Evolutionary conservation across 1,139 yeast genomes (phyloP).

Genomic region (Wickerhamomyces sp.): DNA sequence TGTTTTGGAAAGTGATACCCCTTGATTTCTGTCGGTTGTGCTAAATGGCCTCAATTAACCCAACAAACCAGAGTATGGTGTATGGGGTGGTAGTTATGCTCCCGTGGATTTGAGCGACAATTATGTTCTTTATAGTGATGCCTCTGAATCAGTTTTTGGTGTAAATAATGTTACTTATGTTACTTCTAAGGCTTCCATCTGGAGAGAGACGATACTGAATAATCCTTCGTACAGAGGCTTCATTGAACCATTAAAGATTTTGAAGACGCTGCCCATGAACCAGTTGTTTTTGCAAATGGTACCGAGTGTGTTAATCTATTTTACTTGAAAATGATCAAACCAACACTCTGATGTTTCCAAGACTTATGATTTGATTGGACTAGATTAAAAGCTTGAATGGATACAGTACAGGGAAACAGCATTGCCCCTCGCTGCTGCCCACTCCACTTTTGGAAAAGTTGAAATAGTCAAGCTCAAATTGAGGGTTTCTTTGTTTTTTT

Average conservation of each 20-base stretch:
- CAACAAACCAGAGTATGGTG: constrained; percentile 25
- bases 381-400: constrained; percentile 19
- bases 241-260: constrained; percentile 23
- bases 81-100: constrained; percentile 29
- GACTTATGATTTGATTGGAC: constrained; percentile 23
- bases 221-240: constrained; percentile 24
- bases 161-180: constrained; percentile 17
- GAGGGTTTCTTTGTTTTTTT: constrained; percentile 19
- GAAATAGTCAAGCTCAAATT: no score
- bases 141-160: constrained; percentile 23
- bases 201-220: constrained; percentile 25
- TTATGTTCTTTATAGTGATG: constrained; percentile 21
- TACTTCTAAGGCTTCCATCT: constrained; percentile 21
- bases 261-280: constrained; percentile 17
- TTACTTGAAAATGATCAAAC: constrained; percentile 10
- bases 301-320: constrained; percentile 12
- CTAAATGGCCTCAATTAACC: constrained; percentile 28
- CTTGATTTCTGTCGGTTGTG: constrained; percentile 22
- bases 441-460: constrained; percentile 13
- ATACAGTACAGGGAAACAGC: constrained; percentile 21
- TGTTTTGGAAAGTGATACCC: constrained; percentile 28
- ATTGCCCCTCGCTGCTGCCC: constrained; percentile 10
- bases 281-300: constrained; percentile 19
- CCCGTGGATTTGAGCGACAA: constrained; percentile 14
- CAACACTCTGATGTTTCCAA: constrained; percentile 21